Percentiles rank a stretch among this genome's conserved stretches.
These are phyloP conservation scores for Melanogaster broomeanus DNA, from an alignment of 768 basidiomycete species.

Conservation along the genomic window DNA sequence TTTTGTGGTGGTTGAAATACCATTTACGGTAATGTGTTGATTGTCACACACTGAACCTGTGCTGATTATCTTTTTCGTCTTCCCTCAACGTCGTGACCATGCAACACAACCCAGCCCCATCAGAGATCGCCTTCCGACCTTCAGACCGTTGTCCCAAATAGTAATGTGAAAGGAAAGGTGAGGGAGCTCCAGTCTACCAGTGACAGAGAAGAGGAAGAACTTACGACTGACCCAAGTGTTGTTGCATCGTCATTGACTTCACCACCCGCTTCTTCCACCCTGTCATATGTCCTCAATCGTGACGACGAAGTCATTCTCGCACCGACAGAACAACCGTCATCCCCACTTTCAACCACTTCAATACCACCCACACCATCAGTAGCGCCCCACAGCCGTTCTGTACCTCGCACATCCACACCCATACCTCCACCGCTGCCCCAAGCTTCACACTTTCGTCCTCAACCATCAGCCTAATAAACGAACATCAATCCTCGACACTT, in stretches of 20 bases:
- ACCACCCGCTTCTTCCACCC: neutral
- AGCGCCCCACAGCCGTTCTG: conserved; percentile 13
- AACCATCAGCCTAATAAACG: conserved; percentile 22
- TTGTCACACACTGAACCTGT: too few species aligned
- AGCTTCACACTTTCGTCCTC: too few species aligned
- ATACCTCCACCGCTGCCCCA: too few species aligned
- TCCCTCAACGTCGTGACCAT: too few species aligned
- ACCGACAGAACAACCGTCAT: conserved; percentile 13
- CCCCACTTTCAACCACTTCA: too few species aligned
- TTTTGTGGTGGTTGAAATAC: too few species aligned
- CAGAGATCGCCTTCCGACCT: conserved; percentile 28
- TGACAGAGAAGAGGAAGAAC: neutral
- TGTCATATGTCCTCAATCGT: conserved; percentile 1
- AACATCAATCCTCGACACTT: conserved; percentile 45
- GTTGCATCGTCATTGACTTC: conserved; percentile 22
- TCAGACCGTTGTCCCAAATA: conserved; percentile 23
- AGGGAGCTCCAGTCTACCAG: conserved; percentile 13
- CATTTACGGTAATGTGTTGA: too few species aligned
- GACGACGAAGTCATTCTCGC: conserved; percentile 18
- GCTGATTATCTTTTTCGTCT: too few species aligned
- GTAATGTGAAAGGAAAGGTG: conserved; percentile 36
- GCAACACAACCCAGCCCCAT: conserved; percentile 27
- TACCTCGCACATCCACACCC: conserved; percentile 11
- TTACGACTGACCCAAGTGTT: neutral
- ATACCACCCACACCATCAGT: conserved; percentile 9